Evolutionary conservation across 2,329 filamentous ascomycete genomes (phyloP).

Genomic region (Ceratocystis colombiana): DNA sequence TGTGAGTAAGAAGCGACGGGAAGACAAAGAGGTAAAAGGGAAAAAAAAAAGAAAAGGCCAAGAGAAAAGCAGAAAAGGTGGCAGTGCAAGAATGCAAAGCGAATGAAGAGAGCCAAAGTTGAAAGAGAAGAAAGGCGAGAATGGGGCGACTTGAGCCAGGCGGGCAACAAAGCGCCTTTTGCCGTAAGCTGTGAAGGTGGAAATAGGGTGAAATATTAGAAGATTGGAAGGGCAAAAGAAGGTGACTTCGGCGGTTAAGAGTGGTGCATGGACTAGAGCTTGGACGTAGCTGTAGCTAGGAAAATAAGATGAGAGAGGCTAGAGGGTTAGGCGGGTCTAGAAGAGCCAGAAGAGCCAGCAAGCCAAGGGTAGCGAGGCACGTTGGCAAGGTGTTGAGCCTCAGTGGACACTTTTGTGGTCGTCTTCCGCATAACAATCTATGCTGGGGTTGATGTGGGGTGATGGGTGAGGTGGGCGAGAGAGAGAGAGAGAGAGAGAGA

Average conservation of each 20-base stretch:
- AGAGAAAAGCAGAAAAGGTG: slow-evolving; percentile 2
- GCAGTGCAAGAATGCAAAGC: slow-evolving; percentile 13
- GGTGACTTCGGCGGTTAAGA: slow-evolving; percentile 8
- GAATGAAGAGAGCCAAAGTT: not conserved
- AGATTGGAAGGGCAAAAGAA: slow-evolving; percentile 8
- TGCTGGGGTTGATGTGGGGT: not conserved
- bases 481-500: not conserved
- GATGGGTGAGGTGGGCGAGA: not conserved
- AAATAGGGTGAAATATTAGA: too few species aligned
- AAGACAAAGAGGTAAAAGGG: too few species aligned
- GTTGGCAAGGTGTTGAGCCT: slow-evolving; percentile 6
- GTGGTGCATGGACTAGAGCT: slow-evolving; percentile 5
- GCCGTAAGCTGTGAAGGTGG: slow-evolving; percentile 3
- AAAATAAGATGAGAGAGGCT: too few species aligned
- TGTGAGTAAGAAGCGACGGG: too few species aligned
- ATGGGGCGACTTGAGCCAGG: slow-evolving; percentile 4
- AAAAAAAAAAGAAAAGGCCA: not conserved
- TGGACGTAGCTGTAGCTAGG: slow-evolving; percentile 12
- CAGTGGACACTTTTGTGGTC: not conserved
- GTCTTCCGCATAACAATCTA: not conserved
- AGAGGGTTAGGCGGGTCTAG: not conserved
- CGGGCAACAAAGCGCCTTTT: slow-evolving; percentile 7
- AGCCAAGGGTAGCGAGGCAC: not conserved
- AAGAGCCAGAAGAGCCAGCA: not conserved
- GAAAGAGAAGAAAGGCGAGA: not conserved